Percentiles rank a stretch among this genome's conserved stretches.
phyloP scores from a whole-genome alignment of 805 yeast genomes.

The Grigorovia yakushimaensis region DNA sequence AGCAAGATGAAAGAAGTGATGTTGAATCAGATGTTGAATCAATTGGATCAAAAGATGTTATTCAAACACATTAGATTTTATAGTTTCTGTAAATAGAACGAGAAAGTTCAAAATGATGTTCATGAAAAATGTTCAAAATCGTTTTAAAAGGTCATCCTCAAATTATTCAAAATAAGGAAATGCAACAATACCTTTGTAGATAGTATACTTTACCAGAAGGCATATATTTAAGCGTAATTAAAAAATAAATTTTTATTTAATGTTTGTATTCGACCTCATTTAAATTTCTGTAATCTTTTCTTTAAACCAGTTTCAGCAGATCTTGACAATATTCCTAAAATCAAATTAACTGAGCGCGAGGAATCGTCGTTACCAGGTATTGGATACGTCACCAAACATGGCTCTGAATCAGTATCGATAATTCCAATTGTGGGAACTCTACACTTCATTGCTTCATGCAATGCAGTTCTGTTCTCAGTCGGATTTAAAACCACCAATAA shows the following conservation, averaged over 20 bases:
- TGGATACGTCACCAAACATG: conserved; percentile 82
- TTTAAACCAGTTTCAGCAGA: conserved; percentile 76
- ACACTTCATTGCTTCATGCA: conserved; percentile 70
- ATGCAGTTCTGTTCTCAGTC: conserved; percentile 68
- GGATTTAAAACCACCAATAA: conserved; percentile 81
- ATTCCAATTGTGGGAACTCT: conserved; percentile 90
- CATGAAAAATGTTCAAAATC: too few species aligned
- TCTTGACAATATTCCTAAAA: conserved; percentile 72
- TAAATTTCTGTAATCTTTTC: conserved; percentile 34
- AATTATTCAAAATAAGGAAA: too few species aligned
- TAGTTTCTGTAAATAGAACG: too few species aligned
- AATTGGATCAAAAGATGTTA: conserved; percentile 11
- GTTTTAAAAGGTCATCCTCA: too few species aligned
- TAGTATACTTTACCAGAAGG: too few species aligned
- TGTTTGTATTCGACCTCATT: not conserved
- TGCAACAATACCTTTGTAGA: too few species aligned
- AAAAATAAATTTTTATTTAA: too few species aligned
- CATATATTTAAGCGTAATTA: too few species aligned
- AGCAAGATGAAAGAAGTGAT: conserved; percentile 80
- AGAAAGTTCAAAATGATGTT: too few species aligned
- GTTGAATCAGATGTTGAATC: conserved; percentile 37
- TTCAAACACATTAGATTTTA: not conserved
- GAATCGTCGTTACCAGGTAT: conserved; percentile 96
- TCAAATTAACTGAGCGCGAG: conserved; percentile 64
- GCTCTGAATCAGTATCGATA: conserved; percentile 89